Percentiles rank a stretch among this genome's conserved stretches.
phyloP scores from a whole-genome alignment of 2,329 filamentous ascomycete genomes.

The Pyrenochaeta sp. region DNA sequence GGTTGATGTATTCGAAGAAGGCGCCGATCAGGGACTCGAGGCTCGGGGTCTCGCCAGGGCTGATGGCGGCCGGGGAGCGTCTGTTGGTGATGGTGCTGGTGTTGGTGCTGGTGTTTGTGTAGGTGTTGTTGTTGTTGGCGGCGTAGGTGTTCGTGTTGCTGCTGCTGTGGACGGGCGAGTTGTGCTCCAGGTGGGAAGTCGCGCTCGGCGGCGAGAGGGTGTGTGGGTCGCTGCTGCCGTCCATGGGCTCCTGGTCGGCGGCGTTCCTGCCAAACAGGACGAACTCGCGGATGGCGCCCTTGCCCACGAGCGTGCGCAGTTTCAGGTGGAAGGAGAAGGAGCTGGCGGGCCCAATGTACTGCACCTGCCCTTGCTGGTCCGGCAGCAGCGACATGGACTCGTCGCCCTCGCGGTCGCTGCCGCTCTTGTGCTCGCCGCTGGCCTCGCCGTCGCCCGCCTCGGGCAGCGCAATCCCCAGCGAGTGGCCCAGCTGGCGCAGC shows the following conservation, averaged over 20 bases:
- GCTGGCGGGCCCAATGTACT: conserved; percentile 56
- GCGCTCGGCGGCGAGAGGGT: conserved; percentile 31
- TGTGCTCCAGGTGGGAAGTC: conserved; percentile 27
- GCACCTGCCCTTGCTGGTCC: conserved; percentile 56
- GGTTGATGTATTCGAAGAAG: conserved; percentile 55
- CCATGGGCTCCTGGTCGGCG: conserved; percentile 38
- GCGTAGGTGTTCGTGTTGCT: too few relatives aligned
- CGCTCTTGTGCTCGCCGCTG: conserved; percentile 22
- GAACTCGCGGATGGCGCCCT: conserved; percentile 44
- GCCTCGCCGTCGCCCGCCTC: conserved; percentile 27
- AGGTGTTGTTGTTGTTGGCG: too few relatives aligned
- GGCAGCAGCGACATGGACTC: conserved; percentile 49
- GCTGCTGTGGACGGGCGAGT: conserved; percentile 34
- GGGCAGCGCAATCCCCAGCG: conserved; percentile 53
- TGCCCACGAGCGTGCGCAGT: conserved; percentile 50
- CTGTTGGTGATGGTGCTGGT: too few relatives aligned
- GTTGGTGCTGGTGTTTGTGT: too few relatives aligned
- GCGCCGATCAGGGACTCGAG: conserved; percentile 49
- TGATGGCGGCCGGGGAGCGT: conserved; percentile 17
- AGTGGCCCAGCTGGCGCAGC: conserved; percentile 50
- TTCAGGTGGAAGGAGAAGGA: conserved; percentile 55
- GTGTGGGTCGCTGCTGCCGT: conserved; percentile 26
- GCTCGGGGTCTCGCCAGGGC: conserved; percentile 23
- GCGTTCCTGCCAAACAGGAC: conserved; percentile 54
- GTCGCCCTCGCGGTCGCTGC: conserved; percentile 39